phyloP scores from a whole-genome alignment of 306 rosid genomes.

The Myrica gale region DNA sequence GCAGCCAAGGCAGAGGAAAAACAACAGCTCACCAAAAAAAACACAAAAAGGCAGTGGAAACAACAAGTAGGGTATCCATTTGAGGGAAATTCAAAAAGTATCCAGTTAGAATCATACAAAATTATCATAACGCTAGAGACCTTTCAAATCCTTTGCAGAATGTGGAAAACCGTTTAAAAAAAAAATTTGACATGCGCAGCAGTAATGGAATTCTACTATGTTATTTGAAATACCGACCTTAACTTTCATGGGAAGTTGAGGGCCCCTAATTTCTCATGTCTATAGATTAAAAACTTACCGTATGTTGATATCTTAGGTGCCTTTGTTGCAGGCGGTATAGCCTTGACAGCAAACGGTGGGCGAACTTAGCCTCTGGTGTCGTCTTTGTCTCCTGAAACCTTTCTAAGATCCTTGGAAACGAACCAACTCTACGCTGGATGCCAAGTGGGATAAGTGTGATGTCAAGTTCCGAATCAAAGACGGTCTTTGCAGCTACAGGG shows the following conservation, averaged over 20 bases:
- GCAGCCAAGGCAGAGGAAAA: conserved; percentile 9
- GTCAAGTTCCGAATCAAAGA: conserved; percentile 53
- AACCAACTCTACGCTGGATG: conserved; percentile 53
- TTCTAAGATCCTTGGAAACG: conserved; percentile 41
- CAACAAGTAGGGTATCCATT: not conserved
- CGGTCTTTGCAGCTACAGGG: conserved; percentile 68
- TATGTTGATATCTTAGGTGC: conserved; percentile 62
- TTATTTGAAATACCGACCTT: not conserved
- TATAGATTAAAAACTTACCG: conserved; percentile 45
- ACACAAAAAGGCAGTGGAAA: no score
- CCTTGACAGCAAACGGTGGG: conserved; percentile 42
- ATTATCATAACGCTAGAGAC: not conserved
- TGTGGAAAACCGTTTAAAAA: no score
- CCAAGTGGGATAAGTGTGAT: conserved; percentile 75
- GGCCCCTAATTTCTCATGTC: not conserved
- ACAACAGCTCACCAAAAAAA: not conserved
- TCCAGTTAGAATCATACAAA: no score
- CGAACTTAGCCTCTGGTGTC: conserved; percentile 65
- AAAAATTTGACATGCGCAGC: no score
- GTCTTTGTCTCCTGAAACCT: conserved; percentile 22
- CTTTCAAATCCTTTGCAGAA: no score
- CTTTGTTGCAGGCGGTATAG: conserved; percentile 46
- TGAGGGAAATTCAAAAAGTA: not conserved
- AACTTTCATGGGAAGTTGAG: not conserved
- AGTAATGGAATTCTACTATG: not conserved